These are phyloP conservation scores for Colletotrichum sansevieriae DNA, from an alignment of 2,329 filamentous ascomycete genomes.

Conservation along the genomic window DNA sequence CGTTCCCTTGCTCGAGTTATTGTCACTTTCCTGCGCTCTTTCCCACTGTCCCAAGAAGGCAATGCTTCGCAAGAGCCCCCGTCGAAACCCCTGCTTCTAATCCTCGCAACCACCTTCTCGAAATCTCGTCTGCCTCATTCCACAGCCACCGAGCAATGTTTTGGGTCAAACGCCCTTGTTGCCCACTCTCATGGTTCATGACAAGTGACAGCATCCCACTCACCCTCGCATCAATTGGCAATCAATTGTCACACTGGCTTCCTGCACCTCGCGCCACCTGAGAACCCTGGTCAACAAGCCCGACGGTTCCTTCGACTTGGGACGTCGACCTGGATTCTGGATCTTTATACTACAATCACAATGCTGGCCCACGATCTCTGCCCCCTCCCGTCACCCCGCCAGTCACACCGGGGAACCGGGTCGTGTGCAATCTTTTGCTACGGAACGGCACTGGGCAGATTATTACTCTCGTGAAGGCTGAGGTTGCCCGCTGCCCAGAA, in stretches of 20 bases:
- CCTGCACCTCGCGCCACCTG: slow-evolving; percentile 1
- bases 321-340: slow-evolving; percentile 25
- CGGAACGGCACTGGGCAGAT: slow-evolving; percentile 13
- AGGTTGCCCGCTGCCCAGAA: slow-evolving; percentile 2
- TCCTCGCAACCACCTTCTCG: slow-evolving; percentile 31
- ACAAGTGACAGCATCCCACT: slow-evolving; percentile 38
- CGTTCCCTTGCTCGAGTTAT: slow-evolving; percentile 34
- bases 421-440: slow-evolving; percentile 12
- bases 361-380: slow-evolving; percentile 21
- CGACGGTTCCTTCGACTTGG: slow-evolving; percentile 1
- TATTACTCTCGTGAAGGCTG: neutral
- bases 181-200: slow-evolving; percentile 35
- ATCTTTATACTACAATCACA: neutral
- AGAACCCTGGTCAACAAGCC: slow-evolving; percentile 1
- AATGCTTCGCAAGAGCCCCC: slow-evolving; percentile 5
- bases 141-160: slow-evolving; percentile 24
- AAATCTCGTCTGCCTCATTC: slow-evolving; percentile 30
- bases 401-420: slow-evolving; percentile 22
- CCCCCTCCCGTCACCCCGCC: slow-evolving; percentile 6
- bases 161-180: slow-evolving; percentile 16
- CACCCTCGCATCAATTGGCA: slow-evolving; percentile 19
- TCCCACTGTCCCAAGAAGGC: neutral
- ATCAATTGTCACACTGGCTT: neutral
- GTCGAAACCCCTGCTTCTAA: neutral
- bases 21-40: slow-evolving; percentile 34